Percentiles rank a stretch among this genome's conserved stretches.
Conservation (phyloP, 345 rosid species). For the Rhizophora apiculata region DNA sequence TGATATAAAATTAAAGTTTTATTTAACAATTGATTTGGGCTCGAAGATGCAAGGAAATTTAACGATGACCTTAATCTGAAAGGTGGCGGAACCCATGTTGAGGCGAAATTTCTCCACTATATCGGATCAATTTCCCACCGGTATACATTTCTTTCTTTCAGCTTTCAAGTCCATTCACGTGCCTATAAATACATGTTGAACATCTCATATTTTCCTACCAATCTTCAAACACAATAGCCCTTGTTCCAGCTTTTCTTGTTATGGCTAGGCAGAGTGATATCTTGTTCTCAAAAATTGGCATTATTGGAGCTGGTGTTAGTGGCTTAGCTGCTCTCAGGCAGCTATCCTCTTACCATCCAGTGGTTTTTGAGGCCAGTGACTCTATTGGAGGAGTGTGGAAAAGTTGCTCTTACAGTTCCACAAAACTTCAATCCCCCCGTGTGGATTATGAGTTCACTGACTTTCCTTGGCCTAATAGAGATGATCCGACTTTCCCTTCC, state of each 20-base stretch:
- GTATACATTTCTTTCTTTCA: neutral
- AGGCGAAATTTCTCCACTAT: constrained; percentile 13
- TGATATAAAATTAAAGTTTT: no score
- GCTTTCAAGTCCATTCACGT: constrained; percentile 20
- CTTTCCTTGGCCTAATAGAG: constrained; percentile 77
- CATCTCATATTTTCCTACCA: neutral
- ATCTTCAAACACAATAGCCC: neutral
- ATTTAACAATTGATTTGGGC: neutral
- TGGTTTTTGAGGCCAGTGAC: constrained; percentile 72
- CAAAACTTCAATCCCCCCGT: constrained; percentile 76
- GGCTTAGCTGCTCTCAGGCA: constrained; percentile 81
- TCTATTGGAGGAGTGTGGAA: constrained; percentile 92
- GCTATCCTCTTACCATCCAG: constrained; percentile 56
- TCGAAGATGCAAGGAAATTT: constrained; percentile 31
- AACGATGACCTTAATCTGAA: neutral
- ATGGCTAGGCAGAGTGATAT: constrained; percentile 28
- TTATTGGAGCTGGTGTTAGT: constrained; percentile 87
- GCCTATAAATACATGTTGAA: constrained; percentile 33
- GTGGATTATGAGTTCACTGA: constrained; percentile 79
- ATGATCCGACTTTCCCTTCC: constrained; percentile 61
- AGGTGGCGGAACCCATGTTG: neutral
- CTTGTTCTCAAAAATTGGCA: constrained; percentile 54
- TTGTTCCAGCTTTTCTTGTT: no score
- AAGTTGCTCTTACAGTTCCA: constrained; percentile 65
- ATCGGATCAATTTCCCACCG: constrained; percentile 2